phyloP scores from a whole-genome alignment of 1,284 basidiomycete species.

The Malassezia vespertilionis region DNA sequence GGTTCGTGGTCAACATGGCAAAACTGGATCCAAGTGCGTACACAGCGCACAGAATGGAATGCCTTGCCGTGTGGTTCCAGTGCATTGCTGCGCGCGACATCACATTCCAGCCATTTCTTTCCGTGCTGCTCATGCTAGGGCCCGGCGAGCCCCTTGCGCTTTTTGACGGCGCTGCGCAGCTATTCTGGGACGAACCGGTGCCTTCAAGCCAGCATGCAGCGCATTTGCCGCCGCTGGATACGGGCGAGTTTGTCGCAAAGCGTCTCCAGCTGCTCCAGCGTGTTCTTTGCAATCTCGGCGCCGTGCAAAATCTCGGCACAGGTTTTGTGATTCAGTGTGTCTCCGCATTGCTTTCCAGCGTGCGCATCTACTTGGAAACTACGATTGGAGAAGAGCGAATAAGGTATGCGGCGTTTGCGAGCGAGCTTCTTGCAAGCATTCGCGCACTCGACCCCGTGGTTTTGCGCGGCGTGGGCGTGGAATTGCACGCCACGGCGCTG shows the following conservation, averaged over 20 bases:
- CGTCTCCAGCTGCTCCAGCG: background rate
- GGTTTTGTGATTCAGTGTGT: slow-evolving; percentile 16
- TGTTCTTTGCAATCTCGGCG: background rate
- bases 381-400: background rate
- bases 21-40: slow-evolving; percentile 53
- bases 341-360: slow-evolving; percentile 18
- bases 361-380: slow-evolving; percentile 11
- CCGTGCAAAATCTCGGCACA: background rate
- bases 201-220: no score
- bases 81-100: slow-evolving; percentile 23
- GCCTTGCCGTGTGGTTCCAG: slow-evolving; percentile 31
- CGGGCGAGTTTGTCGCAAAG: background rate
- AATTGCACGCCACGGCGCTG: slow-evolving; percentile 4
- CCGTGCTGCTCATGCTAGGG: slow-evolving; percentile 13
- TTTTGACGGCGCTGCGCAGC: no score
- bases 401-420: background rate
- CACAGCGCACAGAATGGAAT: slow-evolving; percentile 22
- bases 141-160: no score
- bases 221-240: background rate
- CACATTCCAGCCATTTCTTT: slow-evolving; percentile 26
- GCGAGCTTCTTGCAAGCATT: background rate
- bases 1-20: slow-evolving; percentile 60
- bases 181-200: no score
- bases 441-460: background rate
- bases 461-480: slow-evolving; percentile 1